These are phyloP conservation scores for Irpex sp. DNA, from an alignment of 1,284 basidiomycete species.

Conservation along the genomic window DNA sequence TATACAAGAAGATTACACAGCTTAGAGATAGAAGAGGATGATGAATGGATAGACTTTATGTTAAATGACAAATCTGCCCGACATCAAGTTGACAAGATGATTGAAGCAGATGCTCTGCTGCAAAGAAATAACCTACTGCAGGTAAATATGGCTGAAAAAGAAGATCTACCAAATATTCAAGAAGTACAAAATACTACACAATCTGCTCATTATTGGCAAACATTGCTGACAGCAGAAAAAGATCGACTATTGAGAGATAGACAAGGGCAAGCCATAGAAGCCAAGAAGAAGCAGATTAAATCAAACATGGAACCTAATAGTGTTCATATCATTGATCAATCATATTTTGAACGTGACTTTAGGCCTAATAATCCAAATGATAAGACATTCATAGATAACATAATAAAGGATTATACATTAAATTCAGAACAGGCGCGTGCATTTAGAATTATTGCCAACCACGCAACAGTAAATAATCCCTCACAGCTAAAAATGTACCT, in stretches of 20 bases:
- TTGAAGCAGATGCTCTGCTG: neutral
- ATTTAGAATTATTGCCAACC: neutral
- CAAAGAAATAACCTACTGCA: neutral
- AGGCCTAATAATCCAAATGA: neutral
- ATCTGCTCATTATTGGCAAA: neutral
- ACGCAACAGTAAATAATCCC: neutral
- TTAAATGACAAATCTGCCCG: neutral
- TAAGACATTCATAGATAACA: neutral
- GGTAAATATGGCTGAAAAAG: neutral
- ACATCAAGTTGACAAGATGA: neutral
- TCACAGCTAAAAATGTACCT: slow-evolving; percentile 28
- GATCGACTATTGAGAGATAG: neutral
- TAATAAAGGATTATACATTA: neutral
- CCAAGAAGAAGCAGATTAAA: neutral
- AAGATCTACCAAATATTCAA: neutral
- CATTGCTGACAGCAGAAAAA: neutral
- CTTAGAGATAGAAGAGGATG: neutral
- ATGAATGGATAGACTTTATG: neutral
- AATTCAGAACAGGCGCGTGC: neutral
- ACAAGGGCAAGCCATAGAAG: neutral
- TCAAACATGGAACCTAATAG: neutral
- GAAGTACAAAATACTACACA: neutral
- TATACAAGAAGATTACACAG: neutral
- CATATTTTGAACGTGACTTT: neutral
- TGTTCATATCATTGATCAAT: neutral